Evolutionary conservation across 2,329 filamentous ascomycete genomes (phyloP), one percentile per base, ranked within the genome.

Genomic region (Lecanicillium sp.): DNA sequence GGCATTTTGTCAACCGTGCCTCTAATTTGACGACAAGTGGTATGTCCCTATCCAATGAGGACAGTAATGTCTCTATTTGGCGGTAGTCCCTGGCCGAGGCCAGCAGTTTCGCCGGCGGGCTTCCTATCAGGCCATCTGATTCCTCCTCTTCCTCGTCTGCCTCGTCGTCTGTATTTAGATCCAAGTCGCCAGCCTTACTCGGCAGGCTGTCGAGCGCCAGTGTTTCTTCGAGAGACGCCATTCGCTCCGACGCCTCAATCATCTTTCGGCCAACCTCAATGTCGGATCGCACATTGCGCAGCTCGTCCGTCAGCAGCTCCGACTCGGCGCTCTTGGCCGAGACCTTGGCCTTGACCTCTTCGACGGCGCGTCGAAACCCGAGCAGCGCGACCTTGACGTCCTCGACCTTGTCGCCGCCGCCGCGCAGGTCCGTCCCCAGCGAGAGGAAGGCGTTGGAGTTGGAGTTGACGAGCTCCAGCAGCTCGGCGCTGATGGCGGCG

Each of bases 401-500:
- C 56, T 94, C 89, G 1, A 96, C 82, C 57, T 82, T 85, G 52
- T 96, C 90, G 54, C 94, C 89, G 7, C 94, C 94, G 3, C 89
- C 89, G 39, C 79, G 77, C 31, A 98, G 65, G 50, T 87, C 85
- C 33, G 75, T 79, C 0, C 92, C 94, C 0, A 98, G 65, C 0
- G 81, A 81, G 4, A 98, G 63, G 51, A 98, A 98, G 41, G 90
- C 84, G 34, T 87, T 83, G 58, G 98, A 97, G 61, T 98, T 94
- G 37, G 83, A 77, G 56, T 98, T 98, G 48, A 98, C 92, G 7
- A 98, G 77, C 63, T 96, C 90, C 14, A 98, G 72, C 3, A 98
- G 72, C 64, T 98, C 92, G 46, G 83, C 78, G 53, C 81, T 85
- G 44, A 98, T 81, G 15, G 82, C 74, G 49, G 85, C 77, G 49